phyloP scores from a whole-genome alignment of 106 monocot genomes.

The Dendrobium chrysotoxum region DNA sequence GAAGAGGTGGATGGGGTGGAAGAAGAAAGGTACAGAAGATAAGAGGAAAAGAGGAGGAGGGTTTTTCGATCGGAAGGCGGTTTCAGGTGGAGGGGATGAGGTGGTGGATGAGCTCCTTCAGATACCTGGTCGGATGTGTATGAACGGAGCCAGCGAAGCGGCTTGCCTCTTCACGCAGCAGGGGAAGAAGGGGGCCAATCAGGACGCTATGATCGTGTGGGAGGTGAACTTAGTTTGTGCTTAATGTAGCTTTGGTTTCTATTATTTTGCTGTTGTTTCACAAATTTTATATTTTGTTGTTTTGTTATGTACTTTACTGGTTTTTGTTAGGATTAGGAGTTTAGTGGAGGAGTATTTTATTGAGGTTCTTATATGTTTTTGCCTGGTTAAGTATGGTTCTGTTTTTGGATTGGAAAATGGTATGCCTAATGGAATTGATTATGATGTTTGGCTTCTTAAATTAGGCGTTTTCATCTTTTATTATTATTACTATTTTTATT shows the following conservation, averaged over 20 bases:
- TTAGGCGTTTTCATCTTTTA: not conserved
- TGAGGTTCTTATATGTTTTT: not conserved
- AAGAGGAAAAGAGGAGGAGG: constrained; percentile 6
- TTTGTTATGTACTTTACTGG: not conserved
- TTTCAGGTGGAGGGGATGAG: constrained; percentile 3
- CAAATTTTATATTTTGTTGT: not conserved
- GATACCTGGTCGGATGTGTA: constrained; percentile 36
- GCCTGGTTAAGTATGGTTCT: not conserved
- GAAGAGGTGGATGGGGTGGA: constrained; percentile 17
- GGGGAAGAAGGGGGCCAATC: constrained; percentile 50
- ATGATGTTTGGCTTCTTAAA: not conserved
- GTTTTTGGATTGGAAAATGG: not conserved
- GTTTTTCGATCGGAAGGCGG: not conserved
- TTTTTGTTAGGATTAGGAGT: not conserved
- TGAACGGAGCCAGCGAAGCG: constrained; percentile 32
- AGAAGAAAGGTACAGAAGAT: constrained; percentile 2
- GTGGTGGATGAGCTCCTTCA: constrained; percentile 27
- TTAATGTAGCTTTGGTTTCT: not conserved
- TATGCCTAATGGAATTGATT: not conserved
- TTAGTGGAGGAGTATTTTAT: not conserved
- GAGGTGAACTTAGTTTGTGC: constrained; percentile 23
- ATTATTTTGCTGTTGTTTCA: not conserved
- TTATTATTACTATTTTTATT: not conserved
- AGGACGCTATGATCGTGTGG: constrained; percentile 42
- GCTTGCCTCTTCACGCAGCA: constrained; percentile 59